phyloP scores from a whole-genome alignment of 306 rosid genomes.

The Cucurbita moschata region DNA sequence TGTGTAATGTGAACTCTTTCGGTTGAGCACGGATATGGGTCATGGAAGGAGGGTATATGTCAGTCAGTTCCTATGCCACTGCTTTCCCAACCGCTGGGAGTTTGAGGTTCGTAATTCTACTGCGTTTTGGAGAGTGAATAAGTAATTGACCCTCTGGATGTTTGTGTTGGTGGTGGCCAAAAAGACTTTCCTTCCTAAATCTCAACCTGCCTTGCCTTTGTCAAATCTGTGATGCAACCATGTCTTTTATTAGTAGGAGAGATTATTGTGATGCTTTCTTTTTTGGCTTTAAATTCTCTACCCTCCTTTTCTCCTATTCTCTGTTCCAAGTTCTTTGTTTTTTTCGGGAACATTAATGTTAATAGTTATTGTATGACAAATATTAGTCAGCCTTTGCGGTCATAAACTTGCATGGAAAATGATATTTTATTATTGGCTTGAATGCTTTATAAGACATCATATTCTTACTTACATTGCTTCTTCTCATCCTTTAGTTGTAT shows the following conservation, averaged over 20 bases:
- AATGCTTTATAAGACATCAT: neutral
- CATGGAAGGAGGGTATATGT: slow-evolving; percentile 24
- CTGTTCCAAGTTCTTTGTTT: slow-evolving; percentile 16
- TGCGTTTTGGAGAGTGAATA: slow-evolving; percentile 6
- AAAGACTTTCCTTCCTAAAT: slow-evolving; percentile 15
- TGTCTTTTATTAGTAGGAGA: slow-evolving; percentile 38
- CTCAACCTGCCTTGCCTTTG: slow-evolving; percentile 8
- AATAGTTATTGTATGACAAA: slow-evolving; percentile 49
- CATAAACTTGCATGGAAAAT: slow-evolving; percentile 26
- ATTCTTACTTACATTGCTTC: neutral
- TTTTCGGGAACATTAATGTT: slow-evolving; percentile 43
- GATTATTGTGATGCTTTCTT: slow-evolving; percentile 49
- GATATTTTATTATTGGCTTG: slow-evolving; percentile 28
- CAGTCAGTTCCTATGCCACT: slow-evolving; percentile 15
- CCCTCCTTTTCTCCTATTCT: neutral
- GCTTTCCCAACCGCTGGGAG: slow-evolving; percentile 6
- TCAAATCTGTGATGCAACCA: slow-evolving; percentile 32
- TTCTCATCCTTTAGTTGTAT: neutral
- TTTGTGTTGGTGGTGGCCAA: slow-evolving; percentile 20
- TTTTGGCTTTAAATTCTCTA: neutral
- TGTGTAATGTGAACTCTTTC: slow-evolving; percentile 43
- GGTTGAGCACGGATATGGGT: slow-evolving; percentile 33
- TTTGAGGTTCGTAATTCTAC: slow-evolving; percentile 1
- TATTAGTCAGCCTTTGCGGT: slow-evolving; percentile 33
- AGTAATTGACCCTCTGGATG: slow-evolving; percentile 23